A percentile compares a stretch with the other conserved stretches of the same genome.
Conservation (phyloP, 352 stramenopile species). For the Globisporangium cederbergense region DNA sequence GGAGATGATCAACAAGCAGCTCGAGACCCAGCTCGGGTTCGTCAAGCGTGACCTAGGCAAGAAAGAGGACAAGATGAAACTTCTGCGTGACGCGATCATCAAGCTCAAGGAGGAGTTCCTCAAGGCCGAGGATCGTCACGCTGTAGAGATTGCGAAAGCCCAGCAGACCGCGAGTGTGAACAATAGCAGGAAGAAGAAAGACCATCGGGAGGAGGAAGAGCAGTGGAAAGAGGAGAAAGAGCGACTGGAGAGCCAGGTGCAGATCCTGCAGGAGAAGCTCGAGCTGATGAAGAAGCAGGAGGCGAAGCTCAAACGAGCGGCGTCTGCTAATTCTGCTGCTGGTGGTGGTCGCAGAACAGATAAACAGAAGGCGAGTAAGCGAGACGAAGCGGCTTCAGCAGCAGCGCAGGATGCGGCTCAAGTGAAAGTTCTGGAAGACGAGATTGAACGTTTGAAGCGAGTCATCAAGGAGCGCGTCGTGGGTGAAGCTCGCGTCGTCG, state of each 20-base stretch:
- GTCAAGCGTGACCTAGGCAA: conserved; percentile 38
- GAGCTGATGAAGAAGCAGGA: conserved; percentile 27
- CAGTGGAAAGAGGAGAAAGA: conserved; percentile 47
- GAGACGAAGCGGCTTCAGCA: conserved; percentile 18
- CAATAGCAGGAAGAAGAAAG: conserved; percentile 6
- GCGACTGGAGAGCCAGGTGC: conserved; percentile 46
- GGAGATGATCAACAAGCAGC: conserved; percentile 34
- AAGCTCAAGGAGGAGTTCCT: conserved; percentile 89
- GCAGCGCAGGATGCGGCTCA: background rate
- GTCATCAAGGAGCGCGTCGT: conserved; percentile 58
- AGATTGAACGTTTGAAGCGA: conserved; percentile 53
- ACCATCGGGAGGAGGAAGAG: conserved; percentile 35
- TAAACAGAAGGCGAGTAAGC: conserved; percentile 22
- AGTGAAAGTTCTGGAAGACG: conserved; percentile 26
- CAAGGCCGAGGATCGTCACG: conserved; percentile 77
- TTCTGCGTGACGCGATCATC: conserved; percentile 77
- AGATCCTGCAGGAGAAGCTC: conserved; percentile 72
- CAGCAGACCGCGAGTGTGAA: conserved; percentile 35
- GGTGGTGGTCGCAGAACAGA: conserved; percentile 6
- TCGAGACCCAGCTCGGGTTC: conserved; percentile 44
- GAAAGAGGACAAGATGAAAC: conserved; percentile 64
- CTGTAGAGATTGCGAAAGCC: conserved; percentile 61
- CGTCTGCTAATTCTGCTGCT: conserved; percentile 10
- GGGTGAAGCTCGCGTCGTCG: conserved; percentile 36
- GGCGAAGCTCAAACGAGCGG: conserved; percentile 16